These are phyloP conservation scores for Pugionium dolabratum DNA, from an alignment of 345 rosid species.

Conservation along the genomic window DNA sequence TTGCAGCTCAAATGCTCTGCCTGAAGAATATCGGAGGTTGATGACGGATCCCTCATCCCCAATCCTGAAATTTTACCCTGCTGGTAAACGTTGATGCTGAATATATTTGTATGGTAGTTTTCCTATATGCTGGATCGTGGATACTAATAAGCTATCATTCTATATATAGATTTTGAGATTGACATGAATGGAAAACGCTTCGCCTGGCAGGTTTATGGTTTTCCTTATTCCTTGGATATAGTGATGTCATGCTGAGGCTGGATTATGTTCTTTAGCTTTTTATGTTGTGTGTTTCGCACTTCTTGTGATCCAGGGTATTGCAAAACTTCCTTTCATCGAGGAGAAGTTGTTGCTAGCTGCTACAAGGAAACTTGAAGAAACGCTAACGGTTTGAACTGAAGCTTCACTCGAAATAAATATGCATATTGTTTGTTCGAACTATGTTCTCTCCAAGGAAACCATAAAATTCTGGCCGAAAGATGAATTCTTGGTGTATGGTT, in stretches of 20 bases:
- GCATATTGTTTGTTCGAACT: constrained; percentile 21
- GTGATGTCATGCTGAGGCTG: constrained; percentile 17
- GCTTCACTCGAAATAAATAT: constrained; percentile 14
- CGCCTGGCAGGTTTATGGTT: constrained; percentile 83
- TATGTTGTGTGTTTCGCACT: constrained; percentile 20
- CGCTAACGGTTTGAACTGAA: constrained; percentile 64
- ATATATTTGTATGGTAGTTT: neutral
- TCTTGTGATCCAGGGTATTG: constrained; percentile 69
- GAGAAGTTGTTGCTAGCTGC: constrained; percentile 72
- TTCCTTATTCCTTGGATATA: constrained; percentile 28
- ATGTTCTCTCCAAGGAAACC: constrained; percentile 5
- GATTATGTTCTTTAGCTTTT: constrained; percentile 17
- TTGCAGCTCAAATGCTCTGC: constrained; percentile 85
- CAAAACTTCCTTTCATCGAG: constrained; percentile 92
- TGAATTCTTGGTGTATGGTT: neutral
- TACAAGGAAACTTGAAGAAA: constrained; percentile 81
- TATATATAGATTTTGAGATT: constrained; percentile 77
- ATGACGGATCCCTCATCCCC: constrained; percentile 90
- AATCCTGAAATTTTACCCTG: constrained; percentile 68
- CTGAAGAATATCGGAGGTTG: constrained; percentile 70
- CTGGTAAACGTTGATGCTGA: constrained; percentile 51
- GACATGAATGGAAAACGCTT: constrained; percentile 99
- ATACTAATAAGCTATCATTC: constrained; percentile 23
- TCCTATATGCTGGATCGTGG: constrained; percentile 16
- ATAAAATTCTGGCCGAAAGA: constrained; percentile 19